Evolutionary conservation across 345 rosid genomes (phyloP).

Genomic region (Crucihimalaya himalaica): DNA sequence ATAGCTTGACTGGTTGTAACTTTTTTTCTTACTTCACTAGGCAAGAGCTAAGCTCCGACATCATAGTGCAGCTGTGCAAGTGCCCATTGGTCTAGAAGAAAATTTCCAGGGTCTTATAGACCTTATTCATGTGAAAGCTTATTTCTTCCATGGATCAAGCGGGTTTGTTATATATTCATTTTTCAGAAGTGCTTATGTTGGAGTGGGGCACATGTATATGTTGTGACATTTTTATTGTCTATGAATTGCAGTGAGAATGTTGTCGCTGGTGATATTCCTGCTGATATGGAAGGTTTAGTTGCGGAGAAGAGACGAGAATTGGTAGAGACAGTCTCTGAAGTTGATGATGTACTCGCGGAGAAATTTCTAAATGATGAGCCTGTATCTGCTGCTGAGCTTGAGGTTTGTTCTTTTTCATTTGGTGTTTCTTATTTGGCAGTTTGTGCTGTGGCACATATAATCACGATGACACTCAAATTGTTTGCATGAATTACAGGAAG

Average conservation of each 20-base stretch:
- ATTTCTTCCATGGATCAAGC: constrained; percentile 76
- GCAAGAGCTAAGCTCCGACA: constrained; percentile 95
- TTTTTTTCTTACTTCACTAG: constrained; percentile 41
- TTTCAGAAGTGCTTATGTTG: neutral
- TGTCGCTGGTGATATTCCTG: constrained; percentile 72
- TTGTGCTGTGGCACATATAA: constrained; percentile 8
- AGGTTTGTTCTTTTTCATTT: constrained; percentile 51
- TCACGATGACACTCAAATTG: neutral
- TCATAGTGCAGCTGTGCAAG: constrained; percentile 96
- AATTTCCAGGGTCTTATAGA: constrained; percentile 88
- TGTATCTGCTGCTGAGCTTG: constrained; percentile 71
- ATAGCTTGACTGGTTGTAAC: neutral
- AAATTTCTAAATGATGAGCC: constrained; percentile 85
- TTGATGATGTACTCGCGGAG: constrained; percentile 93
- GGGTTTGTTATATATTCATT: constrained; percentile 58
- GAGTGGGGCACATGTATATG: neutral
- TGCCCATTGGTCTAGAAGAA: constrained; percentile 94
- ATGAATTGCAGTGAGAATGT: constrained; percentile 73
- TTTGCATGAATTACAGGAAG: constrained; percentile 9
- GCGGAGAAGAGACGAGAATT: constrained; percentile 87
- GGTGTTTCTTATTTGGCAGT: neutral
- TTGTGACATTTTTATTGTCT: constrained; percentile 20
- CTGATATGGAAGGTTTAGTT: constrained; percentile 71
- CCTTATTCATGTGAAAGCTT: constrained; percentile 72
- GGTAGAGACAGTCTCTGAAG: constrained; percentile 90